A percentile compares a stretch with the other conserved stretches of the same genome.
These are phyloP conservation scores for Malassezia yamatoensis DNA, from an alignment of 1,284 basidiomycete genomes.

Conservation along the genomic window DNA sequence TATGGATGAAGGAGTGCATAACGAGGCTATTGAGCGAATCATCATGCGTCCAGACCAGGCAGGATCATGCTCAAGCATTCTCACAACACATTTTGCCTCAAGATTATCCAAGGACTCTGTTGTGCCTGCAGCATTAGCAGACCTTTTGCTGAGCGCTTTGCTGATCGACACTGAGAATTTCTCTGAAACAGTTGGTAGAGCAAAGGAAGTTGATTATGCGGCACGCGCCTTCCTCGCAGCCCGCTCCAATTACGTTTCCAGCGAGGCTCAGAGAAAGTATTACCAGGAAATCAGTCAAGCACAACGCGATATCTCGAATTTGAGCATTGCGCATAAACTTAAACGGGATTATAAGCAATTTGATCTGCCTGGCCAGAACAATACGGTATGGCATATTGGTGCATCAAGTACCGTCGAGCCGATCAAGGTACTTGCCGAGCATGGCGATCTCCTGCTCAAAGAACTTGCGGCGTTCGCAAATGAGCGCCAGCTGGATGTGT, in stretches of 20 bases:
- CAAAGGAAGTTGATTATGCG: constrained; percentile 56
- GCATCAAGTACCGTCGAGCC: constrained; percentile 1
- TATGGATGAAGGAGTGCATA: constrained; percentile 65
- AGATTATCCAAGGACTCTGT: neutral
- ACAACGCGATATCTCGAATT: constrained; percentile 62
- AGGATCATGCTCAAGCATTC: constrained; percentile 19
- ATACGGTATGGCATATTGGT: constrained; percentile 6
- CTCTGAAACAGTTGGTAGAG: constrained; percentile 58
- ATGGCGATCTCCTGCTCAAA: neutral
- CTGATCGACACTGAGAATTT: constrained; percentile 33
- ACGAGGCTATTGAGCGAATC: constrained; percentile 25
- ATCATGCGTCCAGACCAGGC: constrained; percentile 15
- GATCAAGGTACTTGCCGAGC: neutral
- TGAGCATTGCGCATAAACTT: constrained; percentile 66
- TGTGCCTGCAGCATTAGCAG: constrained; percentile 10
- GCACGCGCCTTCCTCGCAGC: constrained; percentile 56
- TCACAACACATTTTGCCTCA: constrained; percentile 9
- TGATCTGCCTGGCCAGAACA: neutral
- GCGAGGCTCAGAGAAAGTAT: constrained; percentile 48
- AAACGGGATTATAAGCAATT: constrained; percentile 76
- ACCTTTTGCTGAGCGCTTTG: constrained; percentile 46
- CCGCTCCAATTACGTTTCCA: neutral
- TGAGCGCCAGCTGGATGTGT: neutral
- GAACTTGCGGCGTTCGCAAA: neutral
- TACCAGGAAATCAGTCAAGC: constrained; percentile 53